Conservation (phyloP, 768 basidiomycete genomes). For the Lepiota venenata region DNA sequence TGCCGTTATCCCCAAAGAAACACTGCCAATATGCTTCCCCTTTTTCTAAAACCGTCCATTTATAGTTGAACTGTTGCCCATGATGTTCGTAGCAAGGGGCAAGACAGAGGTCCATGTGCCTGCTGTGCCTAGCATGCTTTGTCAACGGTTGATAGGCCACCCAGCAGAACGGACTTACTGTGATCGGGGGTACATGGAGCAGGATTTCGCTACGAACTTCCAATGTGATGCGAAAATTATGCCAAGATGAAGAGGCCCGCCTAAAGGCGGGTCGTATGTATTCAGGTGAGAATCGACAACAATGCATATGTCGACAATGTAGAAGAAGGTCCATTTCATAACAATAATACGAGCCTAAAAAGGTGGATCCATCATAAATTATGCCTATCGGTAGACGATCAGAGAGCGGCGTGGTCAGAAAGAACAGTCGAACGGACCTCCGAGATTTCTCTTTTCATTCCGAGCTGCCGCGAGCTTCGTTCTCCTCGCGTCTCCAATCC, state of each 20-base stretch:
- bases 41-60: too few species aligned
- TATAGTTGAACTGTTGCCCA: too few species aligned
- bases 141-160: background rate
- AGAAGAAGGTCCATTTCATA: background rate
- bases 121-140: background rate
- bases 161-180: background rate
- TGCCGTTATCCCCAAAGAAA: too few species aligned
- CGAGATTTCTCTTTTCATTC: slow-evolving; percentile 11
- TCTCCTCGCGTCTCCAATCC: slow-evolving; percentile 21
- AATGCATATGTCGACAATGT: background rate
- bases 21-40: too few species aligned
- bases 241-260: background rate
- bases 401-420: background rate
- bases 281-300: background rate
- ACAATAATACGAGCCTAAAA: background rate
- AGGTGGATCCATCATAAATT: background rate
- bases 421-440: slow-evolving; percentile 1
- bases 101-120: background rate
- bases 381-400: background rate
- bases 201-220: background rate
- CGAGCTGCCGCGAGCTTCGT: slow-evolving; percentile 12
- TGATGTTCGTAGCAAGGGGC: too few species aligned
- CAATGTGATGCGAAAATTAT: background rate
- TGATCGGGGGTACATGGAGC: too few species aligned
- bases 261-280: background rate